Conservation (phyloP, 257 asterid species). For the Salvia rosmarinus region DNA sequence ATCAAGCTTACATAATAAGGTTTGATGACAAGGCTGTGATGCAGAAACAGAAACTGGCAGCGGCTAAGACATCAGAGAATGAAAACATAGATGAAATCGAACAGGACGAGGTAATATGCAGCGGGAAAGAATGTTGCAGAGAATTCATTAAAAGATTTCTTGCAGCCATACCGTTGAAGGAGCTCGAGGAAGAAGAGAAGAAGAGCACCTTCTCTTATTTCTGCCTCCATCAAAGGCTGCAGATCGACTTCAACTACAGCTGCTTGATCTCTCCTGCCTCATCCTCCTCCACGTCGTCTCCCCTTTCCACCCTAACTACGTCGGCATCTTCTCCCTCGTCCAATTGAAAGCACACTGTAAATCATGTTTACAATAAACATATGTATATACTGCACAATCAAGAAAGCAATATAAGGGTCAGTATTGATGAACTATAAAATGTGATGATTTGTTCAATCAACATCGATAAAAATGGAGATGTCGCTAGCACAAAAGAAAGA, state of each 20-base stretch:
- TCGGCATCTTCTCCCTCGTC: conserved; percentile 46
- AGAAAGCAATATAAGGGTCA: conserved; percentile 30
- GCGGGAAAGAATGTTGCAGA: conserved; percentile 72
- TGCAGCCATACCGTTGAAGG: conserved; percentile 64
- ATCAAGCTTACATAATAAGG: conserved; percentile 59
- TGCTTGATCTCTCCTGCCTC: conserved; percentile 38
- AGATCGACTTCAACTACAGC: conserved; percentile 72
- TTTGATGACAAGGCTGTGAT: conserved; percentile 53
- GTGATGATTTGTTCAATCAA: conserved; percentile 32
- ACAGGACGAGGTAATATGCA: conserved; percentile 44
- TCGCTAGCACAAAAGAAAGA: conserved; percentile 34
- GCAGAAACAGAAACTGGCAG: conserved; percentile 21
- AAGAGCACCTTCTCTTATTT: conserved; percentile 52
- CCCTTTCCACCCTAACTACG: conserved; percentile 53
- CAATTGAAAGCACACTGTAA: conserved; percentile 20
- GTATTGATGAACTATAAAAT: not conserved
- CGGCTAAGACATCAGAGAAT: not conserved
- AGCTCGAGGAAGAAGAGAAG: conserved; percentile 63
- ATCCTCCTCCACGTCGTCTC: conserved; percentile 53
- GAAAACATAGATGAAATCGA: conserved; percentile 18
- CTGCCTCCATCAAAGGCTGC: conserved; percentile 61
- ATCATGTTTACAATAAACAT: conserved; percentile 10
- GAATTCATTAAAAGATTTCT: conserved; percentile 70
- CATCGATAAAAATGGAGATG: conserved; percentile 29
- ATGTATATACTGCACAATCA: conserved; percentile 2